Evolutionary conservation across 2,329 filamentous ascomycete species (phyloP), one percentile per base, ranked within the genome.

Genomic region (Capronia americana): DNA sequence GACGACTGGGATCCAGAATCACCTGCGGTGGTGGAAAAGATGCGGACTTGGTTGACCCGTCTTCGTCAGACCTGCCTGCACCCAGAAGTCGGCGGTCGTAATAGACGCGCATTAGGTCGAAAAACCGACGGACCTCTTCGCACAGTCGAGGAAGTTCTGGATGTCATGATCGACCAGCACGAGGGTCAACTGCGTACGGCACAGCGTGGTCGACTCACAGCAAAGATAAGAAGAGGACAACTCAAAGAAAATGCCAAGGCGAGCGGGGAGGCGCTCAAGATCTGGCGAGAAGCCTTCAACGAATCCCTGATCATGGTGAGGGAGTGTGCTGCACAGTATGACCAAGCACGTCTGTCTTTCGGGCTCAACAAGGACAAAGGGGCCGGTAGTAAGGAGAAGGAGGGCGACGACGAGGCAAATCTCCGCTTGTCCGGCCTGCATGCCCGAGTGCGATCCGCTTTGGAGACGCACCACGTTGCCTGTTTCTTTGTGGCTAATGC

Each of bases 161-260:
- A 92, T 70, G 88, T 90, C 4, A 97, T 99, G 94, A 90, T 97
- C 65, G 92, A 97, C 63, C 89, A 94, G 74, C 93, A 90, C 51
- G 91, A 94, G 64, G 82, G 81, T 5, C 76, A 79, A 0, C 85
- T 94, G 64, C 86, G 89, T 59, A 79, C 84, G 0, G 89, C 94
- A 65, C 89, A 95, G 74, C 86, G 92, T 60, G 80, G 83, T 1
- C 83, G 90, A 56, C 81, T 96, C 6, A 75, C 86, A 2, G 83
- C 83, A 38, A 87, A 87, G 68, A 80, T 97, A 53, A 85, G 84
- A 17, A 84, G 87, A 62, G 94, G 92, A 0, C 93, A 97, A 71
- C 79, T 97, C 3, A 83, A 91, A 46, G 93, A 94, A 67, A 92
- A 93, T 72, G 88, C 90, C 6, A 86, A 88, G 41, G 81, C 86